A percentile compares a stretch with the other conserved stretches of the same genome.
These are phyloP conservation scores for Endogone sp. DNA, from an alignment of 192 early-diverging fungal genomes.

Conservation along the genomic window DNA sequence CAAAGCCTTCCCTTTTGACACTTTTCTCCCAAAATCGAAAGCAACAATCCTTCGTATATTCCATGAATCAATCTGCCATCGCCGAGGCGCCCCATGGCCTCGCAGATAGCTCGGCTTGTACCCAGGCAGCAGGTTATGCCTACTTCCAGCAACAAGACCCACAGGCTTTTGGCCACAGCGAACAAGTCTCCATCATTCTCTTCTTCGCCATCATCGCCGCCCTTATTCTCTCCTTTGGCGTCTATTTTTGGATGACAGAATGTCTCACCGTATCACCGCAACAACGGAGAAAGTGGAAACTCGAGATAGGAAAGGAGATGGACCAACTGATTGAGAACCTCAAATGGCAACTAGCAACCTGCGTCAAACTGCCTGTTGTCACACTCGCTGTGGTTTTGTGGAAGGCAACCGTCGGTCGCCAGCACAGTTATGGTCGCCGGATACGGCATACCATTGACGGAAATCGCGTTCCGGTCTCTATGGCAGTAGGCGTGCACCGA, in stretches of 20 bases:
- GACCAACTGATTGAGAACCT: conserved; percentile 32
- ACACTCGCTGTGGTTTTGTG: conserved; percentile 19
- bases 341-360: conserved; percentile 17
- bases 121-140: conserved; percentile 2
- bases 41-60: too few relatives aligned
- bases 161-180: conserved; percentile 15
- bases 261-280: conserved; percentile 27
- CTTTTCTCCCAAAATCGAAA: neutral
- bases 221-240: conserved; percentile 25
- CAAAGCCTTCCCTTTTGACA: neutral
- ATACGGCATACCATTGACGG: neutral
- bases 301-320: conserved; percentile 28
- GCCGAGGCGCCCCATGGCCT: neutral
- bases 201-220: conserved; percentile 27
- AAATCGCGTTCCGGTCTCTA: neutral
- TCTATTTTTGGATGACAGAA: conserved; percentile 39
- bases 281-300: conserved; percentile 21
- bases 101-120: neutral
- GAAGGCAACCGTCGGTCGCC: neutral
- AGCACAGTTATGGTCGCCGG: neutral
- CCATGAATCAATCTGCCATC: neutral
- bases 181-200: conserved; percentile 27
- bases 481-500: conserved; percentile 3
- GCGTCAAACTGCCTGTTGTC: conserved; percentile 23
- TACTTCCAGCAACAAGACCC: conserved; percentile 32